A percentile compares a stretch with the other conserved stretches of the same genome.
phyloP scores from a whole-genome alignment of 164 flowering plant genomes.

The Paratinospora sagittata region DNA sequence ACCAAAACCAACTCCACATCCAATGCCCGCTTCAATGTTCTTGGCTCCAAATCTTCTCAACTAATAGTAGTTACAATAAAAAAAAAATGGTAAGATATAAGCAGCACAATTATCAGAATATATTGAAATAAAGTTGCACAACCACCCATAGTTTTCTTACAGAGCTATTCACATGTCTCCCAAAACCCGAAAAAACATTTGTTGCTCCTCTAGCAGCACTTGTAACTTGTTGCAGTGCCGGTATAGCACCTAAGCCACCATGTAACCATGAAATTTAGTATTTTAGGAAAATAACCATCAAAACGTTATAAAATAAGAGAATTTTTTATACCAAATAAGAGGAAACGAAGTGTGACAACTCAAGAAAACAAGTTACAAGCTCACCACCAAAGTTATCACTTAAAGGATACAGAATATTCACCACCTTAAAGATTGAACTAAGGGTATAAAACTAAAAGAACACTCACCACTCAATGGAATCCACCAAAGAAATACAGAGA shows the following conservation, averaged over 20 bases:
- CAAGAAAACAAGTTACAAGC: too few relatives aligned
- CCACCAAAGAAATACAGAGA: too few relatives aligned
- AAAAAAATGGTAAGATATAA: background rate
- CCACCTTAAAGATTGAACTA: too few relatives aligned
- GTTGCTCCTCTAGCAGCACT: conserved; percentile 90
- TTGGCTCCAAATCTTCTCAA: conserved; percentile 72
- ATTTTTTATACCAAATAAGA: background rate
- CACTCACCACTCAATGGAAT: too few relatives aligned
- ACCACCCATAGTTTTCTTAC: conserved; percentile 37
- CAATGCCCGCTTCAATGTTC: conserved; percentile 76
- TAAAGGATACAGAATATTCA: too few relatives aligned
- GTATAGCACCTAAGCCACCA: conserved; percentile 63
- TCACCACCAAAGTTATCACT: too few relatives aligned
- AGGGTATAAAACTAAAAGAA: too few relatives aligned
- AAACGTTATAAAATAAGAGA: background rate
- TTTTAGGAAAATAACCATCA: background rate
- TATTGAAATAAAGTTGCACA: conserved; percentile 1
- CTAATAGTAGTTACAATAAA: conserved; percentile 28
- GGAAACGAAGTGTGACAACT: too few relatives aligned
- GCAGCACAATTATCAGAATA: background rate
- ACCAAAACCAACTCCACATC: conserved; percentile 94
- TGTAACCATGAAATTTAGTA: background rate
- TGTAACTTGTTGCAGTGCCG: conserved; percentile 65
- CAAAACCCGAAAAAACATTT: conserved; percentile 75
- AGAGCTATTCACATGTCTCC: conserved; percentile 57